A percentile compares a stretch with the other conserved stretches of the same genome.
Conservation (phyloP, 2,329 filamentous ascomycete genomes). For the Apiospora arundinis region DNA sequence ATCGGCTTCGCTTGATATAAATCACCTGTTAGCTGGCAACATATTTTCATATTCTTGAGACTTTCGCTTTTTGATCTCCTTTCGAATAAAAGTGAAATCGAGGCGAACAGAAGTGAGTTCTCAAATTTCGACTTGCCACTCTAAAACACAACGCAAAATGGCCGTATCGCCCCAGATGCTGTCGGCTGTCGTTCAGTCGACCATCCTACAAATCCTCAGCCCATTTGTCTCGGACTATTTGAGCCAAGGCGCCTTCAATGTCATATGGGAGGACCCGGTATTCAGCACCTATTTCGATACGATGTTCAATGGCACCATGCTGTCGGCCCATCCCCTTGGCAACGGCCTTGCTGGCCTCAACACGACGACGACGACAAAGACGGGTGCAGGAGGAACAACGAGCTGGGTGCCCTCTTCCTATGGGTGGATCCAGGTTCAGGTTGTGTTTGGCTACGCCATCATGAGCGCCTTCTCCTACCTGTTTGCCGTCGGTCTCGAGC, state of each 20-base stretch:
- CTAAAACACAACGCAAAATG: neutral
- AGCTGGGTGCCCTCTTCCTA: neutral
- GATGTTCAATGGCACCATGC: neutral
- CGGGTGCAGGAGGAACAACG: no score
- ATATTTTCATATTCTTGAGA: no score
- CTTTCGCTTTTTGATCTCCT: no score
- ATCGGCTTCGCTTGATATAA: no score
- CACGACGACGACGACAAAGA: no score
- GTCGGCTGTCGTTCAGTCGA: neutral
- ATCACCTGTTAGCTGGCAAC: no score
- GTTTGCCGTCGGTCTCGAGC: conserved; percentile 9
- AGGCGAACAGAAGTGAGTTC: no score
- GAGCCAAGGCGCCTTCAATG: neutral
- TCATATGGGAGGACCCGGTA: neutral
- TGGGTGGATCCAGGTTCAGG: neutral
- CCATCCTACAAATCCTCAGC: neutral
- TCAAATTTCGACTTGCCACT: no score
- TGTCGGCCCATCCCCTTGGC: neutral
- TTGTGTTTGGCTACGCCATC: neutral
- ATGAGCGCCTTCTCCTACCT: neutral
- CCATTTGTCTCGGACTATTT: neutral
- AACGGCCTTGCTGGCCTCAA: no score
- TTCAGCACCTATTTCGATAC: neutral
- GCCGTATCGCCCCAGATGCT: neutral
- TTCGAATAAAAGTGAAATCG: no score